These are phyloP conservation scores for Meripilus lineatus DNA, from an alignment of 1,284 basidiomycete species.

Conservation along the genomic window DNA sequence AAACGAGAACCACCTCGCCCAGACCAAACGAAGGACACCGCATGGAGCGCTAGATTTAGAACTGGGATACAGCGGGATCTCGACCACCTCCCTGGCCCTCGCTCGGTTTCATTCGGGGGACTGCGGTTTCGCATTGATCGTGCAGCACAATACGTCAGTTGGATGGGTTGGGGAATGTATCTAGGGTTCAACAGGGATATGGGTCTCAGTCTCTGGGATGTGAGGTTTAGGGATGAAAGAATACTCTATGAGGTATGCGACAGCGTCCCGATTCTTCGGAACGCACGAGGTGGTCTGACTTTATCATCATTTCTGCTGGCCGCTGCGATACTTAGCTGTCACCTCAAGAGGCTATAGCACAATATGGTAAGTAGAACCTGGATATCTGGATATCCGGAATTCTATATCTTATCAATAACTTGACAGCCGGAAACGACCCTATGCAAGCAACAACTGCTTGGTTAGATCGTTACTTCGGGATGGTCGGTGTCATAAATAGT, in stretches of 20 bases:
- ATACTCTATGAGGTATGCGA: conserved; percentile 57
- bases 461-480: conserved; percentile 64
- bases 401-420: background rate
- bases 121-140: conserved; percentile 53
- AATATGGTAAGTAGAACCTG: conserved; percentile 40
- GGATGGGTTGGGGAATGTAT: conserved; percentile 64
- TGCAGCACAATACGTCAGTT: conserved; percentile 49
- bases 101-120: conserved; percentile 54
- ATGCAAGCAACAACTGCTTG: conserved; percentile 59
- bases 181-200: conserved; percentile 63
- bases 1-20: conserved; percentile 33
- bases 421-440: conserved; percentile 56
- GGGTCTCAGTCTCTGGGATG: conserved; percentile 63
- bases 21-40: conserved; percentile 24
- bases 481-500: conserved; percentile 27
- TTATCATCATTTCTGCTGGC: conserved; percentile 2
- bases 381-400: background rate
- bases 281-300: background rate
- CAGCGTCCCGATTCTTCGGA: background rate
- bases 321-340: conserved; percentile 40
- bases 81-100: conserved; percentile 58
- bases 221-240: conserved; percentile 55
- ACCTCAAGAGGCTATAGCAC: conserved; percentile 58
- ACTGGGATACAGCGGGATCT: conserved; percentile 41
- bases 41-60: conserved; percentile 47